These are phyloP conservation scores for Spergularia bocconei DNA, from an alignment of 148 eudicot genomes.

Conservation along the genomic window DNA sequence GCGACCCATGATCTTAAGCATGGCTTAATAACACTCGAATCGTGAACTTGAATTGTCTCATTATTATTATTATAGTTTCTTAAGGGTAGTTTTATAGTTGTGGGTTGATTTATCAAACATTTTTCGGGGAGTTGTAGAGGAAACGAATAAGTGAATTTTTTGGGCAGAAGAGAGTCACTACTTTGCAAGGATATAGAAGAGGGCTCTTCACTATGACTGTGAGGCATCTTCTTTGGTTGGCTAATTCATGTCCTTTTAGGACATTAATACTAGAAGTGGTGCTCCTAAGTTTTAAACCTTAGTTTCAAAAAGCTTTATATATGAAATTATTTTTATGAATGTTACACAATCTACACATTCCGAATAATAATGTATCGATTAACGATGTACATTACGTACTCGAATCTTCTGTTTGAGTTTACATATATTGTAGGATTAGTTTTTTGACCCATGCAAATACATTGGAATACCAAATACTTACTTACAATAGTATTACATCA, in stretches of 20 bases:
- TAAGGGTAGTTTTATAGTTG: constrained; percentile 13
- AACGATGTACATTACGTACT: not conserved
- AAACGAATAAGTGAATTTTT: constrained; percentile 17
- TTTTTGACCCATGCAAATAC: no score
- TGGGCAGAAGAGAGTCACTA: constrained; percentile 19
- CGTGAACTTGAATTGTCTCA: not conserved
- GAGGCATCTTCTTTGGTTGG: constrained; percentile 14
- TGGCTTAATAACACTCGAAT: not conserved
- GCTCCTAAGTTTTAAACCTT: constrained; percentile 1
- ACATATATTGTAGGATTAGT: no score
- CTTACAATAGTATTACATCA: no score
- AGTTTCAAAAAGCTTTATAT: constrained; percentile 18
- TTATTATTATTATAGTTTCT: not conserved
- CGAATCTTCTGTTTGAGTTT: not conserved
- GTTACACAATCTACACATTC: no score
- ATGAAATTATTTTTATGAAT: no score
- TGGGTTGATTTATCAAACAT: constrained; percentile 27
- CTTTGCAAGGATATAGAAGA: not conserved
- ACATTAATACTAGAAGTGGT: not conserved
- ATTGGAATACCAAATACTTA: no score
- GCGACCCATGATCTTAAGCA: constrained; percentile 14
- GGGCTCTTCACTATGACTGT: constrained; percentile 10
- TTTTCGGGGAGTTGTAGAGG: constrained; percentile 25
- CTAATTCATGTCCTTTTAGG: constrained; percentile 9
- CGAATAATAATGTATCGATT: no score